Conservation (phyloP, 345 rosid genomes). For the Lepidium africanum region DNA sequence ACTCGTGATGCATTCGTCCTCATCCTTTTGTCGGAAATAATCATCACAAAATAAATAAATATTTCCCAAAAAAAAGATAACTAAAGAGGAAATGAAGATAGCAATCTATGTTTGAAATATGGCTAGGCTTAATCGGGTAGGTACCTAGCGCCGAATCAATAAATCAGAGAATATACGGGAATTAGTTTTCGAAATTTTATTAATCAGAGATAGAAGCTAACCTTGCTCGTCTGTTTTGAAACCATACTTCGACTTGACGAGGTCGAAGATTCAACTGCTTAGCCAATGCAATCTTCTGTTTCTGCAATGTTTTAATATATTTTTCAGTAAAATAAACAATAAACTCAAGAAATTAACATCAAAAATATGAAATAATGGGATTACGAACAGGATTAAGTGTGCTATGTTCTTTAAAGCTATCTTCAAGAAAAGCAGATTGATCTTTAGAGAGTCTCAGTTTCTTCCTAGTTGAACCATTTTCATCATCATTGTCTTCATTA, state of each 20-base stretch:
- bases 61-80: neutral
- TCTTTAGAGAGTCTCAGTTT: conserved; percentile 88
- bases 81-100: neutral
- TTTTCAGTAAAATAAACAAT: neutral
- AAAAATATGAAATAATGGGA: neutral
- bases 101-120: neutral
- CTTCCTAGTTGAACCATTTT: conserved; percentile 81
- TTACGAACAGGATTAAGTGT: conserved; percentile 83
- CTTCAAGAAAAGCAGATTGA: conserved; percentile 93
- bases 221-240: conserved; percentile 98
- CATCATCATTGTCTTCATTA: conserved; percentile 59
- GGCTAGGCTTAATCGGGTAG: no score
- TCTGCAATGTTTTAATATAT: conserved; percentile 34
- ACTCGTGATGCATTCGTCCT: conserved; percentile 33
- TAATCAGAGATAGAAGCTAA: conserved; percentile 10
- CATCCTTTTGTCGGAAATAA: conserved; percentile 19
- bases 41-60: conserved; percentile 7
- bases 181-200: no score
- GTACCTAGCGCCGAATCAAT: no score
- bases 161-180: no score
- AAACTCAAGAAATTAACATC: neutral
- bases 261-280: conserved; percentile 87
- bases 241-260: conserved; percentile 96
- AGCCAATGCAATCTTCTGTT: conserved; percentile 77
- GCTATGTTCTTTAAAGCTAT: conserved; percentile 81